Evolutionary conservation across 768 basidiomycete species (phyloP).

Genomic region (Lentinula boryana): DNA sequence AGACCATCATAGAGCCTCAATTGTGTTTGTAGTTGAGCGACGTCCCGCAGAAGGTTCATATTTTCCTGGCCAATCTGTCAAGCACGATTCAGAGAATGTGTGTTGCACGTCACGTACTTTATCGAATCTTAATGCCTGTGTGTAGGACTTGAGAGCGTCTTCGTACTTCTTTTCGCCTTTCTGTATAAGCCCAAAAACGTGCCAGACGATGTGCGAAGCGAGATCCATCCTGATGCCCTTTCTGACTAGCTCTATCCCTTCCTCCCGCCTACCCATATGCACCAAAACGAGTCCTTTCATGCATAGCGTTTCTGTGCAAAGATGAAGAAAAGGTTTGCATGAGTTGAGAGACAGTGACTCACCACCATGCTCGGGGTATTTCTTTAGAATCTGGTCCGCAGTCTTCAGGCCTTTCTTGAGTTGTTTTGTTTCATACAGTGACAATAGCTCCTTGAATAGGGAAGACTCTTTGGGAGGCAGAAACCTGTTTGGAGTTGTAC

Average conservation of each 20-base stretch:
- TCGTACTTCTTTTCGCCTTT: slow-evolving; percentile 94
- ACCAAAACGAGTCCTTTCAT: slow-evolving; percentile 92
- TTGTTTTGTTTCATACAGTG: slow-evolving; percentile 83
- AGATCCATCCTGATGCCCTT: slow-evolving; percentile 78
- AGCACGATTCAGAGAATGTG: background rate
- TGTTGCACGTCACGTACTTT: slow-evolving; percentile 46
- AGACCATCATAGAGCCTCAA: slow-evolving; percentile 73
- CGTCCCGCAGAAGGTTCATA: slow-evolving; percentile 87
- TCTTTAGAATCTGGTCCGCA: slow-evolving; percentile 91
- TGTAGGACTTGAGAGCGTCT: slow-evolving; percentile 90
- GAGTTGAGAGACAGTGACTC: slow-evolving; percentile 16
- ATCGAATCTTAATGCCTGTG: slow-evolving; percentile 83
- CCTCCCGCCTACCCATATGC: slow-evolving; percentile 73
- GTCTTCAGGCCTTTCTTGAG: slow-evolving; percentile 87
- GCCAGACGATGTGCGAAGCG: slow-evolving; percentile 94
- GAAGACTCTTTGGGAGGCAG: slow-evolving; percentile 80
- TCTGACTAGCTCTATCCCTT: slow-evolving; percentile 79
- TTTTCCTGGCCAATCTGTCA: slow-evolving; percentile 61
- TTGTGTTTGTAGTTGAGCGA: slow-evolving; percentile 85
- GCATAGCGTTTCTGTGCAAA: slow-evolving; percentile 75
- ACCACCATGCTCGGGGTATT: slow-evolving; percentile 96
- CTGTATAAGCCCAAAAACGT: slow-evolving; percentile 93
- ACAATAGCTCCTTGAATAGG: slow-evolving; percentile 83
- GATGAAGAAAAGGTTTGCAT: background rate
- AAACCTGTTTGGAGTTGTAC: slow-evolving; percentile 32